Evolutionary conservation across 2,329 filamentous ascomycete species (phyloP), one percentile per base, ranked within the genome.

Genomic region (Septoria linicola): DNA sequence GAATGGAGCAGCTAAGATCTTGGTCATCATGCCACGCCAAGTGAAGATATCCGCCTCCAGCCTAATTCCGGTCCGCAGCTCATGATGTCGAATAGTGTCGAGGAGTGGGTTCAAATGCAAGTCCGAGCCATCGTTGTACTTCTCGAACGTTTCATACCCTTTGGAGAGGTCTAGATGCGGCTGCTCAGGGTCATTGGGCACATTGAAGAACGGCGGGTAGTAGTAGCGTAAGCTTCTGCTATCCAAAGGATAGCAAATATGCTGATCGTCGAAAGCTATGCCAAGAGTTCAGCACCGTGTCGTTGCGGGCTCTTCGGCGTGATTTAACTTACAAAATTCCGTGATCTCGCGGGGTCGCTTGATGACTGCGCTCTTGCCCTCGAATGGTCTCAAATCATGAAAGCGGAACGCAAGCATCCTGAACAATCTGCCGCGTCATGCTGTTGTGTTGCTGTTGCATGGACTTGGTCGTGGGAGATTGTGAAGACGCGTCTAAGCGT

Each of bases 1-100:
- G 67, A 88, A 97, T 0, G 89, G 87, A 0, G 86, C 77, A 0
- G 85, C 84, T 84, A 97, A 83, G 59, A 99, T 89, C 89, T 96
- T 99, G 57, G 93, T 97, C 85, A 99, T 91, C 89, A 97, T 96
- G 31, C 93, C 93, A 64, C 93, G 79, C 92, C 92, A 99, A 1
- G 92, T 97, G 44, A 97, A 79, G 39, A 97, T 69, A 62, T 95
- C 83, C 2, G 87, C 85, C 55, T 90, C 84, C 8, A 59, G 32
- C 37, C 53, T 57, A 4, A 40, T 32, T 1, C 49, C 54, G 0
- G 79, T 81, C 59, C 83, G 76, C 67, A 84, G 77, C 71, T 97
- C 93, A 59, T 88, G 77, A 20, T 80, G 79, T 41, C 83, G 76
- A 39, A 99, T 82, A 1, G 90, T 85, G 54, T 82, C 84, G 17